Evolutionary conservation across 495 filamentous ascomycete species (phyloP), one percentile per base, ranked within the genome.

Genomic region (Gamarada debralockiae): DNA sequence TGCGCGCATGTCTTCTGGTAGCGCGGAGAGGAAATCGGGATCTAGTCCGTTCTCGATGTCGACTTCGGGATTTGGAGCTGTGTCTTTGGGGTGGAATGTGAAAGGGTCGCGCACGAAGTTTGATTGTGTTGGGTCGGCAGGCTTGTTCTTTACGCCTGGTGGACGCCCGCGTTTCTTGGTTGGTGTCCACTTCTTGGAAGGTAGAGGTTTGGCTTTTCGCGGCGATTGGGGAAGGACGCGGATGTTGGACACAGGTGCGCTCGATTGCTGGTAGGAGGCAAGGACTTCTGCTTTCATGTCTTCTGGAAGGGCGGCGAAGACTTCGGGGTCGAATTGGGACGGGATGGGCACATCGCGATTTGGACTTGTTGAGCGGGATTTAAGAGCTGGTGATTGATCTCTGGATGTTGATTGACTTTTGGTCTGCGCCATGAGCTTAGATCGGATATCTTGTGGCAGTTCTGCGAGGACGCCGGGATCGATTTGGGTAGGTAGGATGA

Each of bases 221-320:
- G 81, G 83, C 9, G 83, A 83, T 61, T 81, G 82, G 0, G 73
- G 80, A 7, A 75, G 75, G 0, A 73, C n/a, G n/a, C n/a, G n/a
- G 48, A 21, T 64, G 67, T 58, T 75, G 81, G 41, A 9, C 24
- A 23, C 37, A 22, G 59, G 33, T 10, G 57, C 25, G 34, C 0
- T 64, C 13, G 3, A 18, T 60, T 54, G 34, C 3, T 55, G 62
- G 64, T 95, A 93, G 45, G 83, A 84, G 3, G 76, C 79, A 6
- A 92, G 69, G 8, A 95, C 72, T 62, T 96, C 91, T 17, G 84
- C 81, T 52, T 90, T 84, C 57, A 97, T 80, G 53, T 93, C 89
- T 38, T 86, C 84, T 0, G 91, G 91, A 5, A 97, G 73, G 1
- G 87, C 87, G 27, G 83, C 76, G 50, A 96, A 81, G 12, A 83